These are phyloP conservation scores for Amesomyces nigricolor DNA, from an alignment of 2,329 filamentous ascomycete species.

Conservation along the genomic window DNA sequence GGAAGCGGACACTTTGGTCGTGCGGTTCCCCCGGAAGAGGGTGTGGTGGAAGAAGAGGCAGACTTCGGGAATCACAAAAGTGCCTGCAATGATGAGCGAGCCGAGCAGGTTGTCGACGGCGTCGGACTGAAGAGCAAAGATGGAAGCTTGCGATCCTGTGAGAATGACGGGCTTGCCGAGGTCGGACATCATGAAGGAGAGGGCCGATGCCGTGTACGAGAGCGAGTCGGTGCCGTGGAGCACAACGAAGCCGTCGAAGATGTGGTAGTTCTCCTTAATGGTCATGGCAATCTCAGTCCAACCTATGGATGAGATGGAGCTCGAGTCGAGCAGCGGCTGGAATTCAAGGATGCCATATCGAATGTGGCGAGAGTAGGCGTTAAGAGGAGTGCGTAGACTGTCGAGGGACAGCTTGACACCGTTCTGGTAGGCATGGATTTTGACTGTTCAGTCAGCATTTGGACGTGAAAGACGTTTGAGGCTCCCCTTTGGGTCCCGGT, in stretches of 20 bases:
- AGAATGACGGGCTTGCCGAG: constrained; percentile 87
- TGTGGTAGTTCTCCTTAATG: constrained; percentile 78
- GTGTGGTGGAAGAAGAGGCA: constrained; percentile 92
- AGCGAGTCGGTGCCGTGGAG: constrained; percentile 88
- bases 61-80: constrained; percentile 89
- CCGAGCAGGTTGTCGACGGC: constrained; percentile 86
- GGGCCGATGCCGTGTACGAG: constrained; percentile 80
- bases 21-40: constrained; percentile 80
- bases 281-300: constrained; percentile 79
- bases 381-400: constrained; percentile 72
- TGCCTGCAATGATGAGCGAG: constrained; percentile 82
- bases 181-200: constrained; percentile 90
- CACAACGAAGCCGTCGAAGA: constrained; percentile 87
- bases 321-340: constrained; percentile 77
- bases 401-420: constrained; percentile 50
- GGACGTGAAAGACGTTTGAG: neutral
- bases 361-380: constrained; percentile 73
- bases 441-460: constrained; percentile 33
- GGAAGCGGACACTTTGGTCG: constrained; percentile 81
- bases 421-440: constrained; percentile 47
- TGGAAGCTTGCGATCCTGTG: constrained; percentile 77
- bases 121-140: constrained; percentile 86
- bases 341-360: constrained; percentile 84
- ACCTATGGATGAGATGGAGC: constrained; percentile 77
- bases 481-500: neutral